Evolutionary conservation across 106 monocot species (phyloP).

Genomic region (Acorus calamus): DNA sequence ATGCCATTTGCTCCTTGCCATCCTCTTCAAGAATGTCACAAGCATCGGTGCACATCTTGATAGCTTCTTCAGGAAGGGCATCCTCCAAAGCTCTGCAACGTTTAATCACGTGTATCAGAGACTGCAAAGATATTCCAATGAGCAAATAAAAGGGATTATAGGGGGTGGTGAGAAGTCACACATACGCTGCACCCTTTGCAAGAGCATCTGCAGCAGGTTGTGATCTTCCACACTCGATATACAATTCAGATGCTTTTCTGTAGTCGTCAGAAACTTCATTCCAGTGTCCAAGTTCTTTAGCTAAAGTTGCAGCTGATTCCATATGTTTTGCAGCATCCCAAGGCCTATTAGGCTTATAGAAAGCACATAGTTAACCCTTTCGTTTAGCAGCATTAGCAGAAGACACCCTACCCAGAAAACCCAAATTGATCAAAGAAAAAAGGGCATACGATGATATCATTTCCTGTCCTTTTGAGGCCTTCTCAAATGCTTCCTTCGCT

Average conservation of each 20-base stretch:
- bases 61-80: conserved; percentile 66
- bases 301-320: conserved; percentile 90
- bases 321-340: conserved; percentile 99
- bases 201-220: conserved; percentile 98
- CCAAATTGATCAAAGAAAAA: neutral
- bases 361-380: neutral
- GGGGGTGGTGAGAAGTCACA: neutral
- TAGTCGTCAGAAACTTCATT: conserved; percentile 84
- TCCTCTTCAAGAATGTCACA: conserved; percentile 86
- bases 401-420: neutral
- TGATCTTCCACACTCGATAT: conserved; percentile 86
- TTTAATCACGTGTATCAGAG: too few relatives aligned
- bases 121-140: too few relatives aligned
- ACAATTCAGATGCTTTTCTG: conserved; percentile 80
- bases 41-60: conserved; percentile 68
- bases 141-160: too few relatives aligned
- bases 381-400: neutral
- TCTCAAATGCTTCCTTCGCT: conserved; percentile 96
- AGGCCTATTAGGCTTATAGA: conserved; percentile 43
- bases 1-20: conserved; percentile 93
- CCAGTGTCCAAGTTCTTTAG: conserved; percentile 86
- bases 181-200: conserved; percentile 84
- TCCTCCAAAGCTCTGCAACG: conserved; percentile 70
- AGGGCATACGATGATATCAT: conserved; percentile 82
- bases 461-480: conserved; percentile 98